Evolutionary conservation across 495 filamentous ascomycete species (phyloP).

Genomic region (Hypoxylon perforatum): DNA sequence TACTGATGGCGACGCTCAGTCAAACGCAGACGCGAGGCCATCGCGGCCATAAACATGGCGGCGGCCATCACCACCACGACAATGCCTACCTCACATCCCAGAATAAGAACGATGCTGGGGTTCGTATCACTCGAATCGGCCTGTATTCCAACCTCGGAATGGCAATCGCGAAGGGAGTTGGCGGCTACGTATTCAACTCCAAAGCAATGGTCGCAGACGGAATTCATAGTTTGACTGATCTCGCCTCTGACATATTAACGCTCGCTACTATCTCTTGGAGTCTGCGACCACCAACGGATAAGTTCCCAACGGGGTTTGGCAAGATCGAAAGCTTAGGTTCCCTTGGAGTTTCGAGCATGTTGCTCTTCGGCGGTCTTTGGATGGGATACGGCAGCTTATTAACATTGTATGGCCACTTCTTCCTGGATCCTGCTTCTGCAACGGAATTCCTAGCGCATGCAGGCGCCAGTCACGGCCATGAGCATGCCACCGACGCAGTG

Average conservation of each 20-base stretch:
- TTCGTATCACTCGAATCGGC: conserved; percentile 93
- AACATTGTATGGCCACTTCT: conserved; percentile 81
- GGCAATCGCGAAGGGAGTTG: conserved; percentile 91
- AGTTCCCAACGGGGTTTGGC: conserved; percentile 91
- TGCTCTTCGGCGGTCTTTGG: conserved; percentile 86
- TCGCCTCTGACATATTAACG: conserved; percentile 94
- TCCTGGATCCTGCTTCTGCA: conserved; percentile 71
- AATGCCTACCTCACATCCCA: conserved; percentile 88
- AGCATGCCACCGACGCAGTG: conserved; percentile 70
- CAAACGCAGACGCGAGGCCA: conserved; percentile 60
- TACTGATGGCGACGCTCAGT: conserved; percentile 41
- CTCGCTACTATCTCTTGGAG: conserved; percentile 93
- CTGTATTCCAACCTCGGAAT: conserved; percentile 92
- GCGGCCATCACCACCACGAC: conserved; percentile 83
- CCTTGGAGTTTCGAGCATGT: conserved; percentile 87
- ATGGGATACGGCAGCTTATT: conserved; percentile 86
- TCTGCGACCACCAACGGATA: conserved; percentile 79
- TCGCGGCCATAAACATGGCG: conserved; percentile 61
- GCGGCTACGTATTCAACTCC: conserved; percentile 93
- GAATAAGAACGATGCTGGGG: conserved; percentile 92
- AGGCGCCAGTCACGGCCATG: conserved; percentile 67
- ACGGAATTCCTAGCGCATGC: conserved; percentile 69
- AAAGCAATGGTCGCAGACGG: conserved; percentile 94
- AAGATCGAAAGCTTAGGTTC: conserved; percentile 97
- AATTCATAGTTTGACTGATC: conserved; percentile 92